Evolutionary conservation across 768 basidiomycete species (phyloP).

Genomic region (Leccinum disarticulatum): DNA sequence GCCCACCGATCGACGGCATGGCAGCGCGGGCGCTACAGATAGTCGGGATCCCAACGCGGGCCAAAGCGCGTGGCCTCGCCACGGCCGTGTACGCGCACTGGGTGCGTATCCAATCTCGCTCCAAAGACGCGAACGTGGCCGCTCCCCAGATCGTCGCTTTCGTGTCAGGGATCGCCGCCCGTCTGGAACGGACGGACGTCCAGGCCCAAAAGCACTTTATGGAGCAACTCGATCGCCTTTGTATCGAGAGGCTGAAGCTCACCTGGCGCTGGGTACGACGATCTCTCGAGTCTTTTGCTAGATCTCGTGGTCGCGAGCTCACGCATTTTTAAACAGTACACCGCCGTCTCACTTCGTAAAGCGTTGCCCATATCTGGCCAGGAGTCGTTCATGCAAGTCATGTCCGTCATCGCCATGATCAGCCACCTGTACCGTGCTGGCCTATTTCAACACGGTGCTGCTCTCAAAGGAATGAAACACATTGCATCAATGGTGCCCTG

Average conservation of each 20-base stretch:
- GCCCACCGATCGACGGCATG: constrained; percentile 6
- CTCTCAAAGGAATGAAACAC: constrained; percentile 6
- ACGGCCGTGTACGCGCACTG: constrained; percentile 13
- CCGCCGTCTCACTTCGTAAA: neutral
- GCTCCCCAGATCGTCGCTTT: constrained; percentile 10
- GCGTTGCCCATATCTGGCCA: constrained; percentile 1
- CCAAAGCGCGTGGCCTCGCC: constrained; percentile 13
- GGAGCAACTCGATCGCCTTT: constrained; percentile 12
- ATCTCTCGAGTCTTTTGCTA: neutral
- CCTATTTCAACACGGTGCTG: constrained; percentile 8
- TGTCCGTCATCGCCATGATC: constrained; percentile 18
- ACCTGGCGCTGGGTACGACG: constrained; percentile 19
- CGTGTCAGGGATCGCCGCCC: constrained; percentile 5
- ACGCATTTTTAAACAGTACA: constrained; percentile 11
- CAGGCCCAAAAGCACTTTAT: constrained; percentile 9
- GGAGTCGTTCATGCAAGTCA: constrained; percentile 13
- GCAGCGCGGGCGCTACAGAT: constrained; percentile 12
- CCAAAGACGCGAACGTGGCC: constrained; percentile 5
- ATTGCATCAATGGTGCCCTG: constrained; percentile 17
- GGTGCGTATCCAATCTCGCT: constrained; percentile 16
- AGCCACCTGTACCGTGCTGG: constrained; percentile 14
- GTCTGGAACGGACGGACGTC: constrained; percentile 9
- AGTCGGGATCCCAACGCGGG: constrained; percentile 11
- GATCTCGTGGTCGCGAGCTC: neutral
- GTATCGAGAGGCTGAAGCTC: constrained; percentile 12